Evolutionary conservation across 2,329 filamentous ascomycete species (phyloP), one percentile per base, ranked within the genome.

Genomic region (Fusarium xylarioides): DNA sequence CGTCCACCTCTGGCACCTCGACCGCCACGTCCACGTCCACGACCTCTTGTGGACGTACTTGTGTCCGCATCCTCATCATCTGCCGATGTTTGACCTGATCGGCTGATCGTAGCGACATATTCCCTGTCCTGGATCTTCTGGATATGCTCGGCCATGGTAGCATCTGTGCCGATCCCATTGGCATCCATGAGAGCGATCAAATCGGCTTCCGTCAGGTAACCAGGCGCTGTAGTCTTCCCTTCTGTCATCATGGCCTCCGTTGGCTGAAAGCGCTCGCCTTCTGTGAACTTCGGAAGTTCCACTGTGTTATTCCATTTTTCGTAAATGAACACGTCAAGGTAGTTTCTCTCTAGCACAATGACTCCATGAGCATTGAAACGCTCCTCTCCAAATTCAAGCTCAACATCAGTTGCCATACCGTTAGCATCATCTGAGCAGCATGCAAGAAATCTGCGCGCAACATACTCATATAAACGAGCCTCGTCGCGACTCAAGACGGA

Each of bases 91-190:
- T 79, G 74, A 38, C 81, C 80, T 71, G 80, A 79, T 76, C 78
- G 86, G 79, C 83, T 90, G 79, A 79, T 84, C 4, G 92, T 91
- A 63, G 91, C 89, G 55, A 95, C 95, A 78, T 99, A 99, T 76
- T 95, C 88, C 67, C 96, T 88, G 66, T 95, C 90, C 81, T 98
- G 95, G 77, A 99, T 97, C 82, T 95, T 99, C 66, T 93, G 91
- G 78, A 99, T 99, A 80, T 99, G 96, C 78, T 99, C 96, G 0
- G 96, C 96, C 96, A 99, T 99, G 2, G 96, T 99, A 11, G 96
- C 96, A 83, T 99, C 96, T 15, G 96, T 99, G 18, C 96, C 96
- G 73, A 99, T 99, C 5, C 96, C 96, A 80, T 99, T 99, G 49
- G 94, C 95, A 83, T 99, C 96, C 96, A 99, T 99, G 16, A 99